Evolutionary conservation across 2,329 filamentous ascomycete species (phyloP), one percentile per base, ranked within the genome.

Genomic region (Colletotrichum coccodes): DNA sequence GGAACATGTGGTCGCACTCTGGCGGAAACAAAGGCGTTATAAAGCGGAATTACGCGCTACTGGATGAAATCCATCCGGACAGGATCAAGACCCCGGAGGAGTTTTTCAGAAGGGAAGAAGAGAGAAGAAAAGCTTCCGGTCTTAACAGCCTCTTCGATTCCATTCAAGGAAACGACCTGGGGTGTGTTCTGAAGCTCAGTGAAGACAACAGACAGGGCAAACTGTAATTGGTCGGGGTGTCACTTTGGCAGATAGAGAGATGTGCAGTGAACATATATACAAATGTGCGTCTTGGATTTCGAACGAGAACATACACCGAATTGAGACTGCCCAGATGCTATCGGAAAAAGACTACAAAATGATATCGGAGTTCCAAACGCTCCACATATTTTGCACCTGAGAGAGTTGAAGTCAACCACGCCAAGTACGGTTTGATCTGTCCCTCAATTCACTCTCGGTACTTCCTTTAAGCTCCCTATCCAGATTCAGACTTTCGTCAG

Each of bases 11-110:
- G 77, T 79, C 76, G 52, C 60, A 80, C 61, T 82, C 81, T 1
- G 80, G 79, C 0, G 78, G 76, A 0, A 83, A 84, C 60, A 73
- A 75, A 32, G 82, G 82, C 0, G 70, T 87, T 6, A 71, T 86
- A 2, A 73, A 74, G 66, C 79, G 85, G 57, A 82, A 88, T 72
- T 87, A 86, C 72, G 76, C 72, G 16, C 69, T 87, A 21, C 74
- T 89, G 47, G 86, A 88, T 72, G 79, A 84, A 75, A 87, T 89
- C 56, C 79, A 84, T 72, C 86, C 86, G 0, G 72, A 73, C 1
- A 77, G 86, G n/a, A 82, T 86, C 63, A 81, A 75, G 72, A 83
- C 76, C 38, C 83, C 80, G 0, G 84, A 86, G 72, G 81, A 87
- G 70, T 89, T 83, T 79, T 83, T 88, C 53, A 70, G 74, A 4